Evolutionary conservation across 108 stramenopile genomes (phyloP), one percentile per base, ranked within the genome.

Genomic region (Fragilaria radians): DNA sequence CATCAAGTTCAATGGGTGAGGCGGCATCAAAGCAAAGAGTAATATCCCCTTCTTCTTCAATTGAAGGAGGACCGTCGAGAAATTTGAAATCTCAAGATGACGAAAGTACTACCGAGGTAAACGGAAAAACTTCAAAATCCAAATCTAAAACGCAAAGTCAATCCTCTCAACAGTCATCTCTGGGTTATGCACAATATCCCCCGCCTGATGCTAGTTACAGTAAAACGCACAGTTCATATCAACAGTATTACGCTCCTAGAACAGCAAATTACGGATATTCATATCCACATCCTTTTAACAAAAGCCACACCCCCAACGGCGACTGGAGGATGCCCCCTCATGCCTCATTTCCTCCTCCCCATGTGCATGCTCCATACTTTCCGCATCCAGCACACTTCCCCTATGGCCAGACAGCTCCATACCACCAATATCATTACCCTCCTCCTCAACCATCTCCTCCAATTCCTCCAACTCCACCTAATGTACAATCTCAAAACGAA

Each of bases 11-110:
- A 14, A 14, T 7, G 7, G 36, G 36, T 14, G 36, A 42, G 11
- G 14, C 7, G 11, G 36, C 36, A 42, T 42, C 36, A 7, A 42
- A 42, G 36, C 36, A 42, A 42, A 42, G 36, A 14, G 36, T 42
- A 11, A 42, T 42, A 42, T 42, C 36, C 36, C 36, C 36, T 42
- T 42, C 36, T 7, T 42, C 36, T 7, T 42, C 36, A n/a, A 42
- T 42, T 11, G 36, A 42, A 42, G 36, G 36, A 42, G 36, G 36
- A 14, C 36, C 14, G 7, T 11, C 7, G 11, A 11, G 11, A 7
- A 51, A 5, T 51, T 9, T 9, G 19, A 51, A 22, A 22, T 51
- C 50, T 19, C 9, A 51, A 9, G 50, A 51, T 51, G 50, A 51
- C 50, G 50, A 51, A 19, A n/a, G 50, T 42, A 29, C 31, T 11